Conservation (phyloP, 805 yeast species). For the Saccharomyces jurei region DNA sequence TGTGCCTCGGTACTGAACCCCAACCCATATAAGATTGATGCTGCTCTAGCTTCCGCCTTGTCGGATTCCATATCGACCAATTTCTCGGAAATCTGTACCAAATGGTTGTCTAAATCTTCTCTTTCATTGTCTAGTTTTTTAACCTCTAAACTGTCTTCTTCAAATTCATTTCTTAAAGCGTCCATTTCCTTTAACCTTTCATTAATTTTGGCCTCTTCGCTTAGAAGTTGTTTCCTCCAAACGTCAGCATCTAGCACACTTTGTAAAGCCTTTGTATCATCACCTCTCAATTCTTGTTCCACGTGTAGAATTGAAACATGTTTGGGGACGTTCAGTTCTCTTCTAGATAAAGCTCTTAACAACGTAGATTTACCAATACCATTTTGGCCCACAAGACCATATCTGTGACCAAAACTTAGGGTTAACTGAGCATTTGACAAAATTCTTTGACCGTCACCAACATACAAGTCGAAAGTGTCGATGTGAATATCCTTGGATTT, state of each 20-base stretch:
- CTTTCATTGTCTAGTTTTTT: conserved; percentile 82
- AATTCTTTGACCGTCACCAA: conserved; percentile 92
- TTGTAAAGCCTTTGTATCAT: conserved; percentile 82
- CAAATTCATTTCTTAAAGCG: conserved; percentile 57
- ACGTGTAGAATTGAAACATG: conserved; percentile 94
- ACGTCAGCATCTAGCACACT: conserved; percentile 99
- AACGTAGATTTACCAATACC: conserved; percentile 99
- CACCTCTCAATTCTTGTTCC: conserved; percentile 95
- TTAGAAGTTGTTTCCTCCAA: conserved; percentile 85
- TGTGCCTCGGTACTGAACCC: conserved; percentile 92
- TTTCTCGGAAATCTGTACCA: conserved; percentile 74
- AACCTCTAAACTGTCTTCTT: conserved; percentile 64
- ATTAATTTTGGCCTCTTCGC: conserved; percentile 66
- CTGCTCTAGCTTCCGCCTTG: conserved; percentile 96
- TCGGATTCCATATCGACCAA: conserved; percentile 91
- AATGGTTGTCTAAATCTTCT: conserved; percentile 71
- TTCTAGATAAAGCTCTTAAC: conserved; percentile 80
- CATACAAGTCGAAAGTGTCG: conserved; percentile 87
- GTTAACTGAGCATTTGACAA: conserved; percentile 81
- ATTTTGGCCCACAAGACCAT: conserved; percentile 96
- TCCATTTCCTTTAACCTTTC: conserved; percentile 74
- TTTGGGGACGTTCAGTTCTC: conserved; percentile 90
- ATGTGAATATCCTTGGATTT: conserved; percentile 94
- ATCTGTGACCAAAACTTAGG: conserved; percentile 84
- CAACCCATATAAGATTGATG: conserved; percentile 82